These are phyloP conservation scores for Drechslerella coelobrocha DNA, from an alignment of 2,329 filamentous ascomycete genomes.

Conservation along the genomic window DNA sequence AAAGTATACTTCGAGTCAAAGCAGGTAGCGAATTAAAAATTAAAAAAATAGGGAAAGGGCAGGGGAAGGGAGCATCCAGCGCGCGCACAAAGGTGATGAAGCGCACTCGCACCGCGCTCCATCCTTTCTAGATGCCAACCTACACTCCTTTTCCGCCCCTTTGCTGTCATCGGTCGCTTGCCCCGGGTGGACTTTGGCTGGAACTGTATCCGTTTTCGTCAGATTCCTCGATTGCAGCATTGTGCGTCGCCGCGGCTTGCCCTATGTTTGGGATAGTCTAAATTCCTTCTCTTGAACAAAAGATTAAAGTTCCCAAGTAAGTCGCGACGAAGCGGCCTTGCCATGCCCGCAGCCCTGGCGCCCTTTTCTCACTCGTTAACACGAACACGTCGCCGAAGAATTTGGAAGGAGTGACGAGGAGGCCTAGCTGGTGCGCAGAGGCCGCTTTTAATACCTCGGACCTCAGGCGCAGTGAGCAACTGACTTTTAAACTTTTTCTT, in stretches of 20 bases:
- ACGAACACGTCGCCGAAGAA: conserved; percentile 1
- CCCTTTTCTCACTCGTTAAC: too few relatives aligned
- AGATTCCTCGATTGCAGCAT: not conserved
- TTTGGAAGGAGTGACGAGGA: conserved; percentile 4
- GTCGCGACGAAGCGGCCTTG: conserved; percentile 5
- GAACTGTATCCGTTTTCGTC: not conserved
- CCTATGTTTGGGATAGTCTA: not conserved
- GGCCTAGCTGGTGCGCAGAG: not conserved
- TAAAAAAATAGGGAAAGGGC: not conserved
- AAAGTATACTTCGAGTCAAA: not conserved
- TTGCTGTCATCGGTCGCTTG: not conserved
- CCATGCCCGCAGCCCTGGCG: not conserved
- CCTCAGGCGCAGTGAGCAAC: not conserved
- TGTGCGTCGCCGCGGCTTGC: not conserved
- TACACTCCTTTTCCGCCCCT: conserved; percentile 3
- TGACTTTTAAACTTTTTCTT: not conserved
- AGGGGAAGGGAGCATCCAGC: too few relatives aligned
- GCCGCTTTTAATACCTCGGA: not conserved
- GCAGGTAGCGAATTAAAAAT: too few relatives aligned
- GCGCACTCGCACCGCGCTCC: conserved; percentile 2
- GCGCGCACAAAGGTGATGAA: too few relatives aligned
- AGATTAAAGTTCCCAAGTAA: not conserved
- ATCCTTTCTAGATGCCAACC: not conserved
- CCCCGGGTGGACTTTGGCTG: not conserved
- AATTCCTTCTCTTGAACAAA: not conserved